Percentiles rank a stretch among this genome's conserved stretches.
phyloP scores from a whole-genome alignment of 208 protist species.

The Angomonas deanei region DNA sequence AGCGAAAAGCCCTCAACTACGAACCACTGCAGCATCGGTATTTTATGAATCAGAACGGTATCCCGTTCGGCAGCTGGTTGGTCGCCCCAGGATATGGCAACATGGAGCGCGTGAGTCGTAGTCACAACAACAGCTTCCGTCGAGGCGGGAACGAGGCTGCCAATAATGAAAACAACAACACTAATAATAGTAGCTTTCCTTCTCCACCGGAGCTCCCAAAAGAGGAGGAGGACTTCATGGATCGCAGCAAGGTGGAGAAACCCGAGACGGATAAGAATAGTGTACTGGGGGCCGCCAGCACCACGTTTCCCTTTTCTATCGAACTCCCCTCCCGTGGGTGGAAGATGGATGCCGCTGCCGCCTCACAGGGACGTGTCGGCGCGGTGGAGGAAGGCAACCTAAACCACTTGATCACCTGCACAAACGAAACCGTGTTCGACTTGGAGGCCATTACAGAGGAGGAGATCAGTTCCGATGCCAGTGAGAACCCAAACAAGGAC shows the following conservation, averaged over 20 bases:
- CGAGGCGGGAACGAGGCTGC: not conserved
- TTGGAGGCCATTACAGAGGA: slow-evolving; percentile 1
- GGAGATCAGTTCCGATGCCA: not conserved
- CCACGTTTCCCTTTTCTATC: slow-evolving; percentile 59
- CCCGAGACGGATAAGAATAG: slow-evolving; percentile 14
- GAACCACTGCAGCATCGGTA: slow-evolving; percentile 18
- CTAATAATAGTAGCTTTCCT: not conserved
- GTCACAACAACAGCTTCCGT: not conserved
- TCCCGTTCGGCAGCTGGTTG: slow-evolving; percentile 51
- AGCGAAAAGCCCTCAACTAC: slow-evolving; percentile 34
- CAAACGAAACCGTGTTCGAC: not conserved
- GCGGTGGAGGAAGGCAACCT: no score
- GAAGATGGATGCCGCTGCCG: no score
- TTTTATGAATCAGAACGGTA: slow-evolving; percentile 35
- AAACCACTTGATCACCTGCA: no score
- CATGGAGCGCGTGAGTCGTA: not conserved
- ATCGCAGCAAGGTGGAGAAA: not conserved
- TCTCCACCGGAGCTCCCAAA: not conserved
- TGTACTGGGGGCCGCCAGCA: slow-evolving; percentile 14
- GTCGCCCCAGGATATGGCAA: slow-evolving; percentile 17
- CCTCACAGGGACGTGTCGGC: no score
- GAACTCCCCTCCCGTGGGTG: slow-evolving; percentile 77
- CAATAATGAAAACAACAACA: not conserved
- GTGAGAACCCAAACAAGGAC: not conserved
- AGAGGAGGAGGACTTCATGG: slow-evolving; percentile 1